Conservation (phyloP, 495 filamentous ascomycete species). For the Evernia prunastri region DNA sequence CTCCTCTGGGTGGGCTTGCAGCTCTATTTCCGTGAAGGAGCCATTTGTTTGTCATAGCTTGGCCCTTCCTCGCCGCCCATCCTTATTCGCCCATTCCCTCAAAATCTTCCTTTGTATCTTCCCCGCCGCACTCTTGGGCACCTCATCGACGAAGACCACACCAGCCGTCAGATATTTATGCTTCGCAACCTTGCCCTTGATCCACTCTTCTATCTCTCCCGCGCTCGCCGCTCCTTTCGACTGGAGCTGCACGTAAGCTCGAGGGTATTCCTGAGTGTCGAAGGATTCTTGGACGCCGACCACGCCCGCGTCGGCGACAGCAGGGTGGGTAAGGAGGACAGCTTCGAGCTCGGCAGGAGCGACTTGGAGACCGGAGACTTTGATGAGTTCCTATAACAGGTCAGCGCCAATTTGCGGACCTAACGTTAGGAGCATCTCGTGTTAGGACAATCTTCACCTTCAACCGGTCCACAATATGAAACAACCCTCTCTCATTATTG, state of each 20-base stretch:
- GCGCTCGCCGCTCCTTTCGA: conserved; percentile 48
- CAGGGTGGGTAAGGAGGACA: conserved; percentile 58
- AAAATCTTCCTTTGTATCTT: conserved; percentile 79
- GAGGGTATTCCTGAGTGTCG: conserved; percentile 69
- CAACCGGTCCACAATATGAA: conserved; percentile 45
- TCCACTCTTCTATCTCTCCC: conserved; percentile 55
- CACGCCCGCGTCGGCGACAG: conserved; percentile 76
- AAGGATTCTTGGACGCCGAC: conserved; percentile 64
- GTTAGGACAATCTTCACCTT: conserved; percentile 24
- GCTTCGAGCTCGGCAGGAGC: conserved; percentile 83
- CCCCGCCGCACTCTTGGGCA: conserved; percentile 79
- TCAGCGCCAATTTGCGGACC: conserved; percentile 50
- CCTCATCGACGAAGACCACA: conserved; percentile 68
- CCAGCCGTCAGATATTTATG: conserved; percentile 81
- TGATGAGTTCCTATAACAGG: conserved; percentile 76
- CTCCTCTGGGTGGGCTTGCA: too few species aligned
- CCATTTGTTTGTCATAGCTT: conserved; percentile 20
- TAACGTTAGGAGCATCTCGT: not conserved
- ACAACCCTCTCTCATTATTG: conserved; percentile 29
- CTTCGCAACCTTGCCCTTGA: conserved; percentile 54
- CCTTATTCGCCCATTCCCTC: conserved; percentile 48
- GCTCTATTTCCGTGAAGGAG: not conserved
- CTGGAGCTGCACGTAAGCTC: conserved; percentile 69
- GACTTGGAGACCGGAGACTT: conserved; percentile 80
- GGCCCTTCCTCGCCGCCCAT: conserved; percentile 27